These are phyloP conservation scores for Ottelia alismoides DNA, from an alignment of 106 monocot genomes.

Conservation along the genomic window DNA sequence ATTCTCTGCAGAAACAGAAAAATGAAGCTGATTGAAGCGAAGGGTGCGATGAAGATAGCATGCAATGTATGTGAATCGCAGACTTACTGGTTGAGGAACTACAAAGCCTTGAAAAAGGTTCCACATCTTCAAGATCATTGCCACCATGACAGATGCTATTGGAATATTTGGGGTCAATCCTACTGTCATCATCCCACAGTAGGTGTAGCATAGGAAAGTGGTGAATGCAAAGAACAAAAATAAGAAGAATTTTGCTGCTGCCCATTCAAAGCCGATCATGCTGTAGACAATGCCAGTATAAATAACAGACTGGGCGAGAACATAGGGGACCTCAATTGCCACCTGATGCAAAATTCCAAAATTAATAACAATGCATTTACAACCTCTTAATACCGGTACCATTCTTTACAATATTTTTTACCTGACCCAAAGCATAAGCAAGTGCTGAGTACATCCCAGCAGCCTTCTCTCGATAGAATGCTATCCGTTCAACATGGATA, in stretches of 20 bases:
- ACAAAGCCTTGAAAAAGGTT: slow-evolving; percentile 72
- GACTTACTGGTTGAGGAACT: slow-evolving; percentile 56
- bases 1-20: slow-evolving; percentile 36
- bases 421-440: too few species aligned
- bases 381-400: too few species aligned
- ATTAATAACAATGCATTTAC: too few species aligned
- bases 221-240: slow-evolving; percentile 52
- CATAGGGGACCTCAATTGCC: slow-evolving; percentile 56
- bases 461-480: too few species aligned
- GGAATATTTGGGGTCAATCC: slow-evolving; percentile 69
- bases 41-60: neutral
- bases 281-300: slow-evolving; percentile 36
- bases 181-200: slow-evolving; percentile 79
- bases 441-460: too few species aligned
- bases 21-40: neutral
- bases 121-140: slow-evolving; percentile 65
- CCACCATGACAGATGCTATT: slow-evolving; percentile 55
- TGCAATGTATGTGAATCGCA: neutral
- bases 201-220: slow-evolving; percentile 67
- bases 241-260: slow-evolving; percentile 49
- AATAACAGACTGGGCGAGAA: slow-evolving; percentile 31
- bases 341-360: too few species aligned
- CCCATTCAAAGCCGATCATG: slow-evolving; percentile 53
- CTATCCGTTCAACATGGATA: too few species aligned
- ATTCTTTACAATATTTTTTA: too few species aligned